Evolutionary conservation across 1,284 basidiomycete genomes (phyloP).

Genomic region (Rhizoctonia solani): DNA sequence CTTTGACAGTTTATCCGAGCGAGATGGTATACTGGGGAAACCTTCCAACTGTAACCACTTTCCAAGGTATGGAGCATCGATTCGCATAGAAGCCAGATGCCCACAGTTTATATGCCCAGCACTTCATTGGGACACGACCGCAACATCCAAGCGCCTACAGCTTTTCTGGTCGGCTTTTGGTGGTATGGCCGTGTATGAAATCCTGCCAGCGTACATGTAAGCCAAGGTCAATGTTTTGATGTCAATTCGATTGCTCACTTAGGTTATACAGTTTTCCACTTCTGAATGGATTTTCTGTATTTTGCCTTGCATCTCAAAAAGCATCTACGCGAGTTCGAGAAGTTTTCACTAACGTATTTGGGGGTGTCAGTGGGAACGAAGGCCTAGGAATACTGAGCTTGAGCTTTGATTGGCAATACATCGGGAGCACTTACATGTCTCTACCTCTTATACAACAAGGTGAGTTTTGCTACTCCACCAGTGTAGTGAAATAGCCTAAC

Average conservation of each 20-base stretch:
- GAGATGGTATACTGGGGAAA: conserved; percentile 71
- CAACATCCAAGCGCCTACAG: conserved; percentile 59
- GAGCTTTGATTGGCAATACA: conserved; percentile 67
- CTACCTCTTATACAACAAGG: conserved; percentile 59
- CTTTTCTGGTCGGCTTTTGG: conserved; percentile 64
- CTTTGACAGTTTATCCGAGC: conserved; percentile 68
- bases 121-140: conserved; percentile 56
- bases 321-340: conserved; percentile 50
- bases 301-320: conserved; percentile 60
- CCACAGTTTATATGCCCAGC: conserved; percentile 44
- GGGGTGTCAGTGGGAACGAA: conserved; percentile 64
- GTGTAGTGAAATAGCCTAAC: too few species aligned
- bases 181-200: conserved; percentile 60
- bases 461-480: conserved; percentile 39
- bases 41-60: conserved; percentile 62
- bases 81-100: background rate
- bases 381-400: conserved; percentile 61
- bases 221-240: conserved; percentile 36
- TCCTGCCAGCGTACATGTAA: conserved; percentile 62
- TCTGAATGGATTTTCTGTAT: conserved; percentile 59
- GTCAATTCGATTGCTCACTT: conserved; percentile 1
- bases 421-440: conserved; percentile 56
- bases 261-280: conserved; percentile 53
- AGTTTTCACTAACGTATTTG: conserved; percentile 65
- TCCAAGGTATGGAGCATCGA: conserved; percentile 64